phyloP scores from a whole-genome alignment of 192 early-diverging fungal species.

The Fimicolochytrium jonesii region DNA sequence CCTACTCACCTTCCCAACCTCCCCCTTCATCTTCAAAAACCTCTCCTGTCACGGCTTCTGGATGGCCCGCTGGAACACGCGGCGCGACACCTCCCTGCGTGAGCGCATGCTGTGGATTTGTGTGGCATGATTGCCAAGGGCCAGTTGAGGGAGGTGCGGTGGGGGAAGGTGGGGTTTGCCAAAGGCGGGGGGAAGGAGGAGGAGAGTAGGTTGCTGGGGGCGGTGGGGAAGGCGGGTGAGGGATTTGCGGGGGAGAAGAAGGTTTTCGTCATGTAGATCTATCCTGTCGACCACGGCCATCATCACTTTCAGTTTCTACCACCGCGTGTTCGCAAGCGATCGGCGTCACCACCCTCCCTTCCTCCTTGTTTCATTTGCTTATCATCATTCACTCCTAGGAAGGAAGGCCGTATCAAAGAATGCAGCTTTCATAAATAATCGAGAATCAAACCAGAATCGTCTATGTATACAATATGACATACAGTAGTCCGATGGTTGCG shows the following conservation, averaged over 20 bases:
- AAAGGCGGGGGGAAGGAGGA: neutral
- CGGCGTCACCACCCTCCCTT: neutral
- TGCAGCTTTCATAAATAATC: too few relatives aligned
- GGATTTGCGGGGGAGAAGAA: neutral
- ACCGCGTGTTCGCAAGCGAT: neutral
- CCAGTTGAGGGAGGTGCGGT: conserved; percentile 38
- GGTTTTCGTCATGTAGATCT: neutral
- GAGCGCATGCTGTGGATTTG: conserved; percentile 56
- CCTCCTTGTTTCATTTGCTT: neutral
- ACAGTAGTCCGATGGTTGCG: too few relatives aligned
- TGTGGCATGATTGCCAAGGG: conserved; percentile 43
- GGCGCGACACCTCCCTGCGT: conserved; percentile 14
- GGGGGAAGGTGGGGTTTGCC: conserved; percentile 10
- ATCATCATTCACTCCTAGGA: neutral
- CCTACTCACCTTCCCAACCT: conserved; percentile 78
- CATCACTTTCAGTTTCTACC: neutral
- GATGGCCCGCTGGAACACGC: conserved; percentile 81
- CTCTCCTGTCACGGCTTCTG: conserved; percentile 78
- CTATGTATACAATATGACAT: too few relatives aligned
- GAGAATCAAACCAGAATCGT: too few relatives aligned
- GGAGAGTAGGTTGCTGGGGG: too few relatives aligned
- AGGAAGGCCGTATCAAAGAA: too few relatives aligned
- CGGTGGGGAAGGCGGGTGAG: neutral
- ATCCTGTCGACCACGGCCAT: neutral
- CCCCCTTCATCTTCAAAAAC: conserved; percentile 81